Conservation (phyloP, 768 basidiomycete species). For the Psilocybe sp. region DNA sequence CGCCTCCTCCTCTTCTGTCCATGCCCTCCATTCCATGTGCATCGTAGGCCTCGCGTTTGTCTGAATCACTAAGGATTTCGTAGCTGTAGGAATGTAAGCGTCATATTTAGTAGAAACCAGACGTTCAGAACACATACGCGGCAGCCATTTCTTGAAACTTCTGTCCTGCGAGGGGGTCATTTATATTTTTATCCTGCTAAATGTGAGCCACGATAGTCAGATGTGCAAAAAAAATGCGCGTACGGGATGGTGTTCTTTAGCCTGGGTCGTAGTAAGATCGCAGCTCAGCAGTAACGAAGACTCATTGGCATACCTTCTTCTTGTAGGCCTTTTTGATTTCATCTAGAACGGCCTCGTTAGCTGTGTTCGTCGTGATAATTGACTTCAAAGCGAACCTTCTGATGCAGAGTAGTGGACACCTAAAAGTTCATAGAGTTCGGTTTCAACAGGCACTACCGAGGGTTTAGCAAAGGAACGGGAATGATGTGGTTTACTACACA, state of each 20-base stretch:
- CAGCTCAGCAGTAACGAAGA: conserved; percentile 7
- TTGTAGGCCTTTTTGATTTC: conserved; percentile 96
- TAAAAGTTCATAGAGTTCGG: conserved; percentile 83
- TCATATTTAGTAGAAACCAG: neutral
- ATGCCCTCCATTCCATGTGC: conserved; percentile 69
- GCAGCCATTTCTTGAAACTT: conserved; percentile 89
- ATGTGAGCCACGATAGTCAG: conserved; percentile 1
- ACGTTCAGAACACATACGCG: conserved; percentile 55
- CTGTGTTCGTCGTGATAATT: conserved; percentile 1
- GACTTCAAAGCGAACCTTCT: conserved; percentile 49
- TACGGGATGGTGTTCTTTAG: conserved; percentile 87
- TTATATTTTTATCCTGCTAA: conserved; percentile 65
- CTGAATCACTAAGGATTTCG: conserved; percentile 73
- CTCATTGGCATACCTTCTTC: conserved; percentile 63
- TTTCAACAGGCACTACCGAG: conserved; percentile 64
- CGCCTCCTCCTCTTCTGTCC: conserved; percentile 41
- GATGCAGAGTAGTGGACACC: conserved; percentile 68
- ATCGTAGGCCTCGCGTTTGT: conserved; percentile 73
- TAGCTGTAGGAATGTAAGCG: conserved; percentile 47
- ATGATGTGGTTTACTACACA: neutral
- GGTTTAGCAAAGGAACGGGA: neutral
- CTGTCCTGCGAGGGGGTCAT: conserved; percentile 78
- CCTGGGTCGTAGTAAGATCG: conserved; percentile 40
- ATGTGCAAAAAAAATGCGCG: conserved; percentile 7
- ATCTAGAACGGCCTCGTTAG: conserved; percentile 36